Evolutionary conservation across 176 grass and related monocot species (phyloP).

Genomic region (Cenchrus americanus): DNA sequence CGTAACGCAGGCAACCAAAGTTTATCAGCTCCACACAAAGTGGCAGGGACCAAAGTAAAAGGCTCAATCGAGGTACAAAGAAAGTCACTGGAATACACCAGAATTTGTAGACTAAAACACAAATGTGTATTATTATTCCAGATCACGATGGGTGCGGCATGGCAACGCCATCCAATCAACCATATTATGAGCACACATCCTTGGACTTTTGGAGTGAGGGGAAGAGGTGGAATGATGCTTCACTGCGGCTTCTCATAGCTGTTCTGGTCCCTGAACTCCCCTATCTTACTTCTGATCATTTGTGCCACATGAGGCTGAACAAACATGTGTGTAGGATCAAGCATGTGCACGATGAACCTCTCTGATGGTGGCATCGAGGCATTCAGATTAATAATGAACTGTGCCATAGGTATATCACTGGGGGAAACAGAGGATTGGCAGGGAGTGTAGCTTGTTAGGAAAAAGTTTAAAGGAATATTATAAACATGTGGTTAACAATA

Average conservation of each 20-base stretch:
- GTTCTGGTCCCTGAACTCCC: slow-evolving; percentile 88
- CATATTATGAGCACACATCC: not conserved
- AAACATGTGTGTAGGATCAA: slow-evolving; percentile 87
- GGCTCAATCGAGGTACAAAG: not conserved
- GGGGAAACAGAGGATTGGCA: not conserved
- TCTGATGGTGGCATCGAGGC: slow-evolving; percentile 72
- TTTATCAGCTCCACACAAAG: not conserved
- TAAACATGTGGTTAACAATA: not conserved
- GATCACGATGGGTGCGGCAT: not conserved
- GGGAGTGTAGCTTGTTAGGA: not conserved
- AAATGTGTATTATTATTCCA: not conserved
- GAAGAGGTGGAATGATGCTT: slow-evolving; percentile 11
- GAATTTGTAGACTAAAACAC: not conserved
- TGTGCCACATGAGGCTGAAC: slow-evolving; percentile 74
- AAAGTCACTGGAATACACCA: not conserved
- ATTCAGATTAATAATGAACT: slow-evolving; percentile 88
- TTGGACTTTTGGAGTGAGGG: not conserved
- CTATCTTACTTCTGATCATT: slow-evolving; percentile 75
- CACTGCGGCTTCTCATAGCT: slow-evolving; percentile 81
- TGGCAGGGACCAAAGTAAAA: not conserved
- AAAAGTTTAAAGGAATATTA: not conserved
- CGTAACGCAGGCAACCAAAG: not conserved
- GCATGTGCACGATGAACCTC: slow-evolving; percentile 84
- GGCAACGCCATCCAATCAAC: not conserved
- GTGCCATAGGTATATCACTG: slow-evolving; percentile 87